Conservation (phyloP, 805 yeast species). For the Candida oleophila region DNA sequence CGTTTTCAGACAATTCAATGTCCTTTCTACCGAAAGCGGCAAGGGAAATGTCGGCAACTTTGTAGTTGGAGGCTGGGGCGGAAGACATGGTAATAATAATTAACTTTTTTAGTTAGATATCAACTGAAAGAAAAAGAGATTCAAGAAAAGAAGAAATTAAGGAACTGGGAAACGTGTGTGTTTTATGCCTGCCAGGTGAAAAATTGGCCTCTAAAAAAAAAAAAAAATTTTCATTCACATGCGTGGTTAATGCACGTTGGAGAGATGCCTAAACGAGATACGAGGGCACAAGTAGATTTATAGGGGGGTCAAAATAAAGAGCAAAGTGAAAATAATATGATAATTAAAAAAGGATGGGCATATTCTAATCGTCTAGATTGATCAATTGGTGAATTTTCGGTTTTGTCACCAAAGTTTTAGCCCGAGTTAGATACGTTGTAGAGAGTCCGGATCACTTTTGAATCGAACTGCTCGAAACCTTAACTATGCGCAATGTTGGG, state of each 20-base stretch:
- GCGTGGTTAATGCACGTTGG: constrained; percentile 3
- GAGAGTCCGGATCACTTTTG: too few relatives aligned
- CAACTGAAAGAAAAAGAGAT: background rate
- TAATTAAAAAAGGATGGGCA: too few relatives aligned
- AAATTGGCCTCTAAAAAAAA: background rate
- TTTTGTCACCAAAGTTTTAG: too few relatives aligned
- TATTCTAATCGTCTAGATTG: too few relatives aligned
- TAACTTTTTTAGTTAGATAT: background rate
- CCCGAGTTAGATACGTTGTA: too few relatives aligned
- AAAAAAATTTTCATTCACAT: constrained; percentile 4
- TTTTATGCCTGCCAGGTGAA: background rate
- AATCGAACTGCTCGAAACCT: too few relatives aligned
- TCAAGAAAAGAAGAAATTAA: background rate
- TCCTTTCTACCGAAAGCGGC: constrained; percentile 99
- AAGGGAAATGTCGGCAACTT: constrained; percentile 95
- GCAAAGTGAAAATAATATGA: too few relatives aligned
- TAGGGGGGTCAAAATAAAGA: too few relatives aligned
- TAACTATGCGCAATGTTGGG: too few relatives aligned
- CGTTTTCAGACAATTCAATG: constrained; percentile 97
- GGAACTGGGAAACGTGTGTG: background rate
- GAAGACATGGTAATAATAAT: constrained; percentile 17
- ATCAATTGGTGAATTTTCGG: too few relatives aligned
- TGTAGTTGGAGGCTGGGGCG: constrained; percentile 63
- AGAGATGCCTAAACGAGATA: constrained; percentile 1
- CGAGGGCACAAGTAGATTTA: too few relatives aligned